These are phyloP conservation scores for Canavalia ensiformis DNA, from an alignment of 306 rosid genomes.

Conservation along the genomic window DNA sequence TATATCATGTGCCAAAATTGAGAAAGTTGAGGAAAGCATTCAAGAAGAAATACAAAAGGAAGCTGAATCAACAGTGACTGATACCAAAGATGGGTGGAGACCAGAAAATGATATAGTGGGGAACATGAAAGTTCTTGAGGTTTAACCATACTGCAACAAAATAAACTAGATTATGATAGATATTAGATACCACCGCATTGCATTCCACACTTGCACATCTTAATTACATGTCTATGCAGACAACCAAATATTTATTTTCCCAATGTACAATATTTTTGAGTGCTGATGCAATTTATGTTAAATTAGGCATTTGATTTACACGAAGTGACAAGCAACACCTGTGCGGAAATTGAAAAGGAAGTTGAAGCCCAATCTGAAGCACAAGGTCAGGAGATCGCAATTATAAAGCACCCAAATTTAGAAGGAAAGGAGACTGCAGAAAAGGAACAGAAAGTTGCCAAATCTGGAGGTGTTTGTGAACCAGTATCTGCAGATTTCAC, in stretches of 20 bases:
- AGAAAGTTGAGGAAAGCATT: conserved; percentile 12
- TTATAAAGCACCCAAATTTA: not conserved
- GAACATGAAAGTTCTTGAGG: conserved; percentile 32
- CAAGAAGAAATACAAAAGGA: conserved; percentile 37
- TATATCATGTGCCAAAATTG: not conserved
- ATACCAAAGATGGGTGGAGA: conserved; percentile 25
- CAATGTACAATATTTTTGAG: not conserved
- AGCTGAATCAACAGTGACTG: conserved; percentile 28
- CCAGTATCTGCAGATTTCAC: conserved; percentile 20
- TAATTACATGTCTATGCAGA: not conserved
- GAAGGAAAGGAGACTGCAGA: conserved; percentile 7
- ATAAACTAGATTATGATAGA: not conserved
- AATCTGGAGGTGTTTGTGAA: conserved; percentile 26
- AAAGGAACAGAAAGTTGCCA: conserved; percentile 15
- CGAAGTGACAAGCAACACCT: not conserved
- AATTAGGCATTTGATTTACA: conserved; percentile 48
- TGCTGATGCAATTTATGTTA: conserved; percentile 21
- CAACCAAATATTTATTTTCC: conserved; percentile 10
- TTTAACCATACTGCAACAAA: conserved; percentile 9
- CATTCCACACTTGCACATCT: conserved; percentile 2
- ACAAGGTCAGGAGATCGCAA: conserved; percentile 3
- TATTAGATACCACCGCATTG: not conserved
- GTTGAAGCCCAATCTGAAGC: conserved; percentile 21
- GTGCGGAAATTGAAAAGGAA: not conserved
- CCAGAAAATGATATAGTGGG: conserved; percentile 31